Conservation (phyloP, 2,329 filamentous ascomycete genomes). For the Penicillium polonicum region DNA sequence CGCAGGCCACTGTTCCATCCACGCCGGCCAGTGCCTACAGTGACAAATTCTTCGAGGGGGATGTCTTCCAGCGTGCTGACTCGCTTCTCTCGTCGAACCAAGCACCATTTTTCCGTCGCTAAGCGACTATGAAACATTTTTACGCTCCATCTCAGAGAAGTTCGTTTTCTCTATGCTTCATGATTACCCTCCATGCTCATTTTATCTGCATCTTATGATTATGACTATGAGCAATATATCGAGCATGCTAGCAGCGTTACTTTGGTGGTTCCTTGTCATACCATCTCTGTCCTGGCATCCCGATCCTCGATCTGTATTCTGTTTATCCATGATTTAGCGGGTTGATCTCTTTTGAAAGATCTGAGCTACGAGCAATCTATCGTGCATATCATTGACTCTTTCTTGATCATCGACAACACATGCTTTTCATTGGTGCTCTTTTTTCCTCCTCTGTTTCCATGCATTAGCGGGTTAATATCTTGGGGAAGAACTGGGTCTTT, state of each 20-base stretch:
- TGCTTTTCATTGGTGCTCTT: not conserved
- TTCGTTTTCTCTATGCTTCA: not conserved
- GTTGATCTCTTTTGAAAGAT: not conserved
- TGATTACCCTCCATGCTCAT: not conserved
- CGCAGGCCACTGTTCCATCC: constrained; percentile 82
- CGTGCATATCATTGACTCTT: not conserved
- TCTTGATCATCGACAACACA: not conserved
- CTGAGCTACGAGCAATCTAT: not conserved
- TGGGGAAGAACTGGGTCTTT: not conserved
- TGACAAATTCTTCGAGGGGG: constrained; percentile 50
- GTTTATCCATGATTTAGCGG: constrained; percentile 4
- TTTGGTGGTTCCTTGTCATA: not conserved
- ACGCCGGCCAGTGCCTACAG: constrained; percentile 50
- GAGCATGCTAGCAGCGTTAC: not conserved
- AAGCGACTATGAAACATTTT: constrained; percentile 24
- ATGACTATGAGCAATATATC: constrained; percentile 7
- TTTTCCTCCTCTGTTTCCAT: not conserved
- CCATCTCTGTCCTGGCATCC: not conserved
- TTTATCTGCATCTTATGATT: constrained; percentile 14
- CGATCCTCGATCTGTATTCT: not conserved
- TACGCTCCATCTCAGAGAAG: not conserved
- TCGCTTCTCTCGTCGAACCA: constrained; percentile 46
- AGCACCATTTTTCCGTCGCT: constrained; percentile 42
- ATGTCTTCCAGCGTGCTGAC: constrained; percentile 51
- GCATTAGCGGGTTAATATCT: constrained; percentile 4